These are phyloP conservation scores for Aspergillus neotritici DNA, from an alignment of 2,329 filamentous ascomycete genomes.

Conservation along the genomic window DNA sequence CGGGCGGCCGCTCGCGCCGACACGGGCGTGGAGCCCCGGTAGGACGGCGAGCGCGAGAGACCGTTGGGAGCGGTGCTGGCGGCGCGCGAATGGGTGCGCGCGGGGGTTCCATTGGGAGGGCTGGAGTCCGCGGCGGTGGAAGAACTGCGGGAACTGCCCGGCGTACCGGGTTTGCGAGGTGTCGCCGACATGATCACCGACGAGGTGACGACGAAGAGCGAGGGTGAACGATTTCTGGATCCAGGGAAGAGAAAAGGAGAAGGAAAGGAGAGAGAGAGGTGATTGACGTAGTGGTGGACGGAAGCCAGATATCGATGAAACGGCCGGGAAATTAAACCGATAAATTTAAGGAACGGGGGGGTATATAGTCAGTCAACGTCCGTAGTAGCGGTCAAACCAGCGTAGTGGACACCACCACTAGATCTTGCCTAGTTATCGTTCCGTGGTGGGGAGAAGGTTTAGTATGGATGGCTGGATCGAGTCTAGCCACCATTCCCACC, in stretches of 20 bases:
- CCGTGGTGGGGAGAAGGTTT: constrained; percentile 10
- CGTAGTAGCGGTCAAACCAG: constrained; percentile 26
- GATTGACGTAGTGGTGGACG: constrained; percentile 1
- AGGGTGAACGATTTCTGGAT: neutral
- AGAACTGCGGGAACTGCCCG: constrained; percentile 30
- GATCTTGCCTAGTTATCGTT: no score
- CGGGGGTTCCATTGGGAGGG: constrained; percentile 30
- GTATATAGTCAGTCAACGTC: constrained; percentile 9
- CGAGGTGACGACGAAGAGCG: constrained; percentile 4
- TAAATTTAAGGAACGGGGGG: constrained; percentile 18
- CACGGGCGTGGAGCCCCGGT: constrained; percentile 52
- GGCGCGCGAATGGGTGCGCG: constrained; percentile 42
- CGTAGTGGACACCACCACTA: constrained; percentile 13
- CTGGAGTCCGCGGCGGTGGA: constrained; percentile 23
- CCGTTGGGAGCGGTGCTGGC: constrained; percentile 46
- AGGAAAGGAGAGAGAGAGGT: constrained; percentile 3
- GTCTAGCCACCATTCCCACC: neutral
- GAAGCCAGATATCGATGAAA: constrained; percentile 16
- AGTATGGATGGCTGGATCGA: constrained; percentile 1
- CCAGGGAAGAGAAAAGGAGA: constrained; percentile 11
- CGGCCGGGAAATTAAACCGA: constrained; percentile 20
- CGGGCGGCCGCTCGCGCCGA: constrained; percentile 67
- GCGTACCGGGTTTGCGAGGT: constrained; percentile 39
- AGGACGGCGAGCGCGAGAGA: constrained; percentile 59
- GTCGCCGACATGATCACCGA: constrained; percentile 38